Percentiles rank a stretch among this genome's conserved stretches.
Evolutionary conservation across 805 yeast genomes (phyloP).

Genomic region (Spathaspora arborariae): DNA sequence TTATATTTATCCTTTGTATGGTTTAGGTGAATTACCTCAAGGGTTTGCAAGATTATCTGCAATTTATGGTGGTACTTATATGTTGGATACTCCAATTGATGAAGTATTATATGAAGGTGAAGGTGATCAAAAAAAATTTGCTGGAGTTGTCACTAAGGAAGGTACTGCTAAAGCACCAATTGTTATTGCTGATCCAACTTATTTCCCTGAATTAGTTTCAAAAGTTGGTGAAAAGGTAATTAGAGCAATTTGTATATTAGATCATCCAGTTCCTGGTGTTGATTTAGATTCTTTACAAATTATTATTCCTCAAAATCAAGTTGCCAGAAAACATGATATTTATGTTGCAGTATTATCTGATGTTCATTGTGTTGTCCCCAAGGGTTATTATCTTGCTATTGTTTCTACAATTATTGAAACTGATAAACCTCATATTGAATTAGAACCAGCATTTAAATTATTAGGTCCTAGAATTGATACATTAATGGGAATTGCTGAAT

Average conservation of each 20-base stretch:
- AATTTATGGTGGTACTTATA: constrained; percentile 96
- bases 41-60: constrained; percentile 97
- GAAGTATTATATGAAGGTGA: constrained; percentile 73
- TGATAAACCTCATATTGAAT: constrained; percentile 83
- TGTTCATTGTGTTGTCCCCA: constrained; percentile 85
- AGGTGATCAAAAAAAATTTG: constrained; percentile 48
- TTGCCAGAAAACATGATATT: constrained; percentile 87
- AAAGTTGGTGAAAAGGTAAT: constrained; percentile 72
- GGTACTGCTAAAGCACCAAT: constrained; percentile 90
- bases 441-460: constrained; percentile 90
- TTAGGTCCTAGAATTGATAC: constrained; percentile 79
- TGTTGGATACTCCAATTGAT: constrained; percentile 95
- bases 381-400: constrained; percentile 88
- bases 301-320: constrained; percentile 95
- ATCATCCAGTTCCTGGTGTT: constrained; percentile 85
- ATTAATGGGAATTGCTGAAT: constrained; percentile 89
- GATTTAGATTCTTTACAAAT: constrained; percentile 89
- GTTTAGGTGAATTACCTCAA: constrained; percentile 97
- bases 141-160: constrained; percentile 87
- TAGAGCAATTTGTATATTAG: constrained; percentile 82
- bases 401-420: constrained; percentile 94
- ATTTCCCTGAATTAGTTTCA: constrained; percentile 81
- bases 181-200: constrained; percentile 96
- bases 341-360: constrained; percentile 88
- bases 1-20: constrained; percentile 91